Evolutionary conservation across 2,329 filamentous ascomycete genomes (phyloP).

Genomic region (Aureobasidium subglaciale): DNA sequence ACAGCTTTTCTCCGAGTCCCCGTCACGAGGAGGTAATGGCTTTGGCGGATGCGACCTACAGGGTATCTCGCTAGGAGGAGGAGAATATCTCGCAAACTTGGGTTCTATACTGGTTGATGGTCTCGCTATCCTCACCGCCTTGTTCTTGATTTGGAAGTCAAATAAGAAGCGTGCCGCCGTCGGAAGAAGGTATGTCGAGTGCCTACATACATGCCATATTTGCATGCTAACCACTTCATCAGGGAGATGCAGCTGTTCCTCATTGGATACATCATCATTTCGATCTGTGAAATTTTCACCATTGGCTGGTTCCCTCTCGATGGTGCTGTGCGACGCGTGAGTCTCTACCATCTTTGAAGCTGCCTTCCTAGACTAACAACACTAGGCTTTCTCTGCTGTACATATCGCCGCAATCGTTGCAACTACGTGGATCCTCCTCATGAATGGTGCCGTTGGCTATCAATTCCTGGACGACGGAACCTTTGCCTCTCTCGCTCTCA

Average conservation of each 20-base stretch:
- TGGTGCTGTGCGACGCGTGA: conserved; percentile 62
- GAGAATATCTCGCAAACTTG: conserved; percentile 68
- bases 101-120: conserved; percentile 82
- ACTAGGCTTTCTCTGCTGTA: conserved; percentile 75
- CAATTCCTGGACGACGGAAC: conserved; percentile 94
- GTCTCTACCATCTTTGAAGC: conserved; percentile 24
- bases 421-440: conserved; percentile 86
- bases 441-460: conserved; percentile 88
- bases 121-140: conserved; percentile 62
- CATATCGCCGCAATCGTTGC: conserved; percentile 87
- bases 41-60: conserved; percentile 64
- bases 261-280: conserved; percentile 73
- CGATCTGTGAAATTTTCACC: conserved; percentile 94
- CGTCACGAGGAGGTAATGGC: conserved; percentile 54
- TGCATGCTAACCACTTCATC: conserved; percentile 14
- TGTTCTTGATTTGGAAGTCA: conserved; percentile 68
- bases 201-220: background rate
- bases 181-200: conserved; percentile 64
- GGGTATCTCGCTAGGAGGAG: conserved; percentile 65
- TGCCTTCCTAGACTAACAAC: background rate
- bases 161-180: conserved; percentile 90
- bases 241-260: conserved; percentile 98
- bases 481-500: conserved; percentile 68
- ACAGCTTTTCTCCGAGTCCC: conserved; percentile 57
- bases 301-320: conserved; percentile 80